phyloP scores from a whole-genome alignment of 2,329 filamentous ascomycete species.

The Pseudogymnoascus sp. region DNA sequence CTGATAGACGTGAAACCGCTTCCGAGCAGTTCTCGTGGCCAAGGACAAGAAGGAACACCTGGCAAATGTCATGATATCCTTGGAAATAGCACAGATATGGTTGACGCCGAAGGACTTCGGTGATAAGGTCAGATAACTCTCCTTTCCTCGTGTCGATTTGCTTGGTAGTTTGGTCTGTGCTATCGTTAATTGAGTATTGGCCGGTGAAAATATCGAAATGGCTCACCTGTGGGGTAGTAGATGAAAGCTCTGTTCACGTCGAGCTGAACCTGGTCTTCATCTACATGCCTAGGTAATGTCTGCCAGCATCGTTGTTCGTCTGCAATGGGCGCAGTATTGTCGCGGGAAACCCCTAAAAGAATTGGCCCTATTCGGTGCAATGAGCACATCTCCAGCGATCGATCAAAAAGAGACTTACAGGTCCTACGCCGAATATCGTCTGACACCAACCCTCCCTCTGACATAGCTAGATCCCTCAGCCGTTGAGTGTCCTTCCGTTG shows the following conservation, averaged over 20 bases:
- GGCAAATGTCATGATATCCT: conserved; percentile 96
- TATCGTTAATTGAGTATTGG: conserved; percentile 20
- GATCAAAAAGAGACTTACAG: conserved; percentile 52
- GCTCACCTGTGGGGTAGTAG: conserved; percentile 78
- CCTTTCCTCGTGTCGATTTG: conserved; percentile 63
- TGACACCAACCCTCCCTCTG: conserved; percentile 56
- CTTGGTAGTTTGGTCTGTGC: conserved; percentile 56
- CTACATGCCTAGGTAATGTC: conserved; percentile 63
- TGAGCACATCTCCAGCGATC: conserved; percentile 14
- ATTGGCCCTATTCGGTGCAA: conserved; percentile 48
- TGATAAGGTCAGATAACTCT: conserved; percentile 73
- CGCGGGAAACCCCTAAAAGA: conserved; percentile 37
- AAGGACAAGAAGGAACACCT: conserved; percentile 85
- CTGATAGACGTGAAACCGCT: conserved; percentile 71
- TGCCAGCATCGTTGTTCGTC: conserved; percentile 24
- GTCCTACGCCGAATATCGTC: conserved; percentile 63
- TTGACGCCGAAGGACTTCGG: conserved; percentile 67
- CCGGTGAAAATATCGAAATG: conserved; percentile 16
- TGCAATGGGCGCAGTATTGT: conserved; percentile 13
- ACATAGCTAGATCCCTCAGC: conserved; percentile 51
- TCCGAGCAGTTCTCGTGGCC: conserved; percentile 50
- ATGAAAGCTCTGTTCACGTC: conserved; percentile 97
- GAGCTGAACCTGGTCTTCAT: conserved; percentile 84
- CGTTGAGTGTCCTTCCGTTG: conserved; percentile 44
- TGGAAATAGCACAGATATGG: conserved; percentile 93